Base-by-base conservation (phyloP, 2,329 filamentous ascomycete species). In the Penicillium sp. region DNA sequence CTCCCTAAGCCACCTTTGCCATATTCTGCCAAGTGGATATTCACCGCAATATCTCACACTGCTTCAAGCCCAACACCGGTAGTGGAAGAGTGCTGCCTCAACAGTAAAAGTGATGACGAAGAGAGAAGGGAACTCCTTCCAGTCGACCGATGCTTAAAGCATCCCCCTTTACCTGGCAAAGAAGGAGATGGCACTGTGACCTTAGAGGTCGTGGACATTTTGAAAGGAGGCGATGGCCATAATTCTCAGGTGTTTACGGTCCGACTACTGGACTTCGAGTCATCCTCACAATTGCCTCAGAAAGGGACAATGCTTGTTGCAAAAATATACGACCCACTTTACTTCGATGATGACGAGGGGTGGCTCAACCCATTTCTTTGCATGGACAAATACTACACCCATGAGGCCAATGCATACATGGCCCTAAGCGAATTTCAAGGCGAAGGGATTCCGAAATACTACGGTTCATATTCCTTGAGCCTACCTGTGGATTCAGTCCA, bases 291-390 rank as follows among this genome's bases (percentile, higher is more conserved):
- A 28, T 32, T 35, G 31, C 40, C 43, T 39, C 44, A 39, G 40
- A 26, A 31, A 31, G 43, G 45, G 22, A 51, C 43, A 20, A 38
- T 37, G 40, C 42, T 60, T 4, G 55, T 63, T 22, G 52, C 54
- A 22, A 60, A 60, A 27, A 38, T 58, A 41, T 61, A 57, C 38
- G 52, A 60, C 51, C 57, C 58, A 36, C 51, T 58, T 29, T 59
- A 59, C 36, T 49, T 57, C 27, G 26, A 55, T 23, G 52, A 61
- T 42, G 54, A 60, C 0, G 42, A 49, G 8, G 52, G 52, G 5
- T 47, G 42, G 45, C 24, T 57, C 27, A 50, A 61, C 35, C 59
- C 54, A n/a, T 61, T 61, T 28, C 40, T 46, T 24, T 57, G 49
- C 41, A 46, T 57, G 36, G 54, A 61, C 42, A 40, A 52, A n/a